These are phyloP conservation scores for Zangia roseola DNA, from an alignment of 768 basidiomycete genomes.

Conservation along the genomic window DNA sequence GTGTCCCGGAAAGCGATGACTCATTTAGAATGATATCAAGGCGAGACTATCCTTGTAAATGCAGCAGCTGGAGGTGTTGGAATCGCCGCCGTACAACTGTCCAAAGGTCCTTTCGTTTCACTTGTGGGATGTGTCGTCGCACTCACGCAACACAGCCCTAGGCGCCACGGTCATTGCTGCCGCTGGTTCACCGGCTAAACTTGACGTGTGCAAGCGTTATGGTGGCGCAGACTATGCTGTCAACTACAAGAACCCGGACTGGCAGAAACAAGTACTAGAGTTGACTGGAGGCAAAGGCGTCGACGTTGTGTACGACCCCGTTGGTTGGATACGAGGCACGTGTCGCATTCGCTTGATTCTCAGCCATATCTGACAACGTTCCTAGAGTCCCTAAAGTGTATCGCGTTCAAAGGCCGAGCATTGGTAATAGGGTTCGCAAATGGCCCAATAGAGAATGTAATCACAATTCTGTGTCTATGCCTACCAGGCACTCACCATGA, in stretches of 20 bases:
- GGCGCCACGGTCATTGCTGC: conserved; percentile 96
- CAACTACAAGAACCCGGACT: conserved; percentile 73
- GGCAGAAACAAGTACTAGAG: conserved; percentile 88
- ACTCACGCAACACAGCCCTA: conserved; percentile 49
- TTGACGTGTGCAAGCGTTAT: conserved; percentile 68
- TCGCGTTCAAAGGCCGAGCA: conserved; percentile 91
- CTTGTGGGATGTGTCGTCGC: neutral
- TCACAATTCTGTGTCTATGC: neutral
- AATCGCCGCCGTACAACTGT: conserved; percentile 87
- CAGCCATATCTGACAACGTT: neutral
- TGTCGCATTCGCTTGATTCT: neutral
- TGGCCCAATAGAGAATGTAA: conserved; percentile 25
- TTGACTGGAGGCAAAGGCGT: conserved; percentile 85
- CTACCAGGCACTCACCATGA: conserved; percentile 2
- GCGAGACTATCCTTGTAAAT: conserved; percentile 90
- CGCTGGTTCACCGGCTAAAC: conserved; percentile 74
- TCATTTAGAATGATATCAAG: conserved; percentile 34
- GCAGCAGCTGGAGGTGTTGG: conserved; percentile 98
- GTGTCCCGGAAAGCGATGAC: neutral
- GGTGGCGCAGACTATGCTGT: conserved; percentile 85
- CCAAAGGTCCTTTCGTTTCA: conserved; percentile 60
- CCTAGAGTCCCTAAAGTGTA: conserved; percentile 83
- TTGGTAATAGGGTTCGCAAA: conserved; percentile 78
- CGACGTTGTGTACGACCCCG: conserved; percentile 85
- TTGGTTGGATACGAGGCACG: conserved; percentile 70